phyloP scores from a whole-genome alignment of 176 grass and related monocot species.

The Eragrostis curvula region DNA sequence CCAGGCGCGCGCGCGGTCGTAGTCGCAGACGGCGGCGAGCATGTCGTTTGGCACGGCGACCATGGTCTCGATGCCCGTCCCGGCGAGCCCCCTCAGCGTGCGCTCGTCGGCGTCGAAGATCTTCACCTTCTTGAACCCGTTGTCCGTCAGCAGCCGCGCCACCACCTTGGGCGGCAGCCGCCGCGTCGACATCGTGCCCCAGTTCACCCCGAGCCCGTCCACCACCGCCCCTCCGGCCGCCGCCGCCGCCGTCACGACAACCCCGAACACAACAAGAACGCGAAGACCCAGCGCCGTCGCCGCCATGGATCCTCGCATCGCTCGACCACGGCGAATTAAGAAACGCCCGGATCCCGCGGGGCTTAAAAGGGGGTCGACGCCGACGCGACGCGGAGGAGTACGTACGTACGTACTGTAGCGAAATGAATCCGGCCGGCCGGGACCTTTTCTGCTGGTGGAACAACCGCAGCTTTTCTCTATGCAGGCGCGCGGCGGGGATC shows the following conservation, averaged over 20 bases:
- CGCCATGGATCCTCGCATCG: background rate
- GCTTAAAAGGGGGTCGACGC: constrained; percentile 2
- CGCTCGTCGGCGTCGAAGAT: constrained; percentile 71
- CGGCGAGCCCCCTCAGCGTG: constrained; percentile 54
- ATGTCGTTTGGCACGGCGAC: constrained; percentile 74
- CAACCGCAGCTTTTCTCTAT: constrained; percentile 5
- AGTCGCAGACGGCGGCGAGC: constrained; percentile 59
- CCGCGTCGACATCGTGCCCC: constrained; percentile 74
- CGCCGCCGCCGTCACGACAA: background rate
- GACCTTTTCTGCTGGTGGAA: constrained; percentile 26
- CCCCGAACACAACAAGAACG: background rate
- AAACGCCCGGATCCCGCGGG: background rate
- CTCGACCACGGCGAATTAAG: background rate
- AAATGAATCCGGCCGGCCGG: constrained; percentile 1
- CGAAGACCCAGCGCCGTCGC: background rate
- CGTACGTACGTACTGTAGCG: background rate
- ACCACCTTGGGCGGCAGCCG: constrained; percentile 62
- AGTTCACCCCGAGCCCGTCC: constrained; percentile 67
- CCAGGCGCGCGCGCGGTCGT: constrained; percentile 51
- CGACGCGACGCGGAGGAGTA: too few species aligned
- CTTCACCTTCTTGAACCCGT: constrained; percentile 72
- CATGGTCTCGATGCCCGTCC: constrained; percentile 79
- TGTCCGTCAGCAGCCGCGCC: constrained; percentile 58
- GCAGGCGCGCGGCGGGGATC: too few species aligned
- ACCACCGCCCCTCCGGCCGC: background rate